Evolutionary conservation across 345 rosid species (phyloP).

Genomic region (Ceriops tagal): DNA sequence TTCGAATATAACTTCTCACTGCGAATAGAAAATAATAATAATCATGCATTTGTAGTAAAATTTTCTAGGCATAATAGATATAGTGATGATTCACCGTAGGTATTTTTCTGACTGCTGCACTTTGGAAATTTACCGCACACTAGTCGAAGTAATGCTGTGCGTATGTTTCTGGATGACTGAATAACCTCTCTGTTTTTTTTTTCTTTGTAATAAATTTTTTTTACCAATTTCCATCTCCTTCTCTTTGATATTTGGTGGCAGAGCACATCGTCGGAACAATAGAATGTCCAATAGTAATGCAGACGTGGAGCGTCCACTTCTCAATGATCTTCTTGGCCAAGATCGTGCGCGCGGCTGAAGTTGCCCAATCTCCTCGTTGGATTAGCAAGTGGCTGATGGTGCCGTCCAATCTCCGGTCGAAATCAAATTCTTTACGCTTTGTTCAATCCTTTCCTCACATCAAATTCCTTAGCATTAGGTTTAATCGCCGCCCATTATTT

Average conservation of each 20-base stretch:
- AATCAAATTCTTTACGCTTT: background rate
- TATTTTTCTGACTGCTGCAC: too few relatives aligned
- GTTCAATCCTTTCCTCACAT: background rate
- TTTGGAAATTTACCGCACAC: too few relatives aligned
- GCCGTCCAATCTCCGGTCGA: background rate
- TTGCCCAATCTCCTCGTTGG: background rate
- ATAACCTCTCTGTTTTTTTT: too few relatives aligned
- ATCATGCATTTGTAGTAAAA: too few relatives aligned
- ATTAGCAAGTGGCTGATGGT: background rate
- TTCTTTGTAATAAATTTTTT: background rate
- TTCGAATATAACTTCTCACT: too few relatives aligned
- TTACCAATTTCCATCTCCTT: background rate
- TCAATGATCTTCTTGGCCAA: conserved; percentile 55
- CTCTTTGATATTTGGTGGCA: conserved; percentile 33
- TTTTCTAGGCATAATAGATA: too few relatives aligned
- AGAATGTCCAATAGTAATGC: conserved; percentile 24
- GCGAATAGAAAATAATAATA: too few relatives aligned
- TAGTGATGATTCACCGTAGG: too few relatives aligned
- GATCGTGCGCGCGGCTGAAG: conserved; percentile 3
- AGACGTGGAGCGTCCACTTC: conserved; percentile 63
- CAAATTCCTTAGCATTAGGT: background rate
- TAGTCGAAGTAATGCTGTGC: too few relatives aligned
- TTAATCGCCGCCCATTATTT: too few relatives aligned
- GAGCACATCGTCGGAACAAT: conserved; percentile 43
- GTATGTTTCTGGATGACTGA: background rate